These are phyloP conservation scores for Cenchrus purpureus DNA, from an alignment of 176 grass and related monocot species.

Conservation along the genomic window DNA sequence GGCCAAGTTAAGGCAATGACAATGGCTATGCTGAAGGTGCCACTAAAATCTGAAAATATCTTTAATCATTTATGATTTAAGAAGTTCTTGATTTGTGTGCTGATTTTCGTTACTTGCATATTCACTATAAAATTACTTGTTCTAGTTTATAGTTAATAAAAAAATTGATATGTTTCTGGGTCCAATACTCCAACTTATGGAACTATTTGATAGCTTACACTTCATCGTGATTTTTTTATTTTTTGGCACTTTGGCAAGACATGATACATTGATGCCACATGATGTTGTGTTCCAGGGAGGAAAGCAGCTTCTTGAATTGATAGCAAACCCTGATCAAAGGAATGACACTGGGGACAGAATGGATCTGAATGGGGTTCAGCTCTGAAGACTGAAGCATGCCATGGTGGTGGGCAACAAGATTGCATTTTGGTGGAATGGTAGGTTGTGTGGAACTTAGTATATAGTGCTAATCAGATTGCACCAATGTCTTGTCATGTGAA, in stretches of 20 bases:
- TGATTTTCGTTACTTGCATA: slow-evolving; percentile 11
- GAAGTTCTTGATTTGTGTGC: not conserved
- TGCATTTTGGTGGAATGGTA: slow-evolving; percentile 7
- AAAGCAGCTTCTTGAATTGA: not conserved
- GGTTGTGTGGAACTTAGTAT: not conserved
- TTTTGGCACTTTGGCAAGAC: not conserved
- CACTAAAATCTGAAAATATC: not conserved
- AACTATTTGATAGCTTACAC: not conserved
- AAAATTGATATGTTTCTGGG: not conserved
- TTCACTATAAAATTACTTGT: not conserved
- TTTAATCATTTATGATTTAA: not conserved
- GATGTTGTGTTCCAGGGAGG: slow-evolving; percentile 18
- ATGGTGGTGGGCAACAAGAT: not conserved
- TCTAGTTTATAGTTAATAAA: not conserved
- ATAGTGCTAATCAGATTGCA: not conserved
- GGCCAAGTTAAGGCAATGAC: not conserved
- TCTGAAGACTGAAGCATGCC: not conserved
- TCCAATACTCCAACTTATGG: not conserved
- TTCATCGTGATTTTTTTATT: not conserved
- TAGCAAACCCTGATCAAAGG: slow-evolving; percentile 3
- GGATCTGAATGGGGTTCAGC: not conserved
- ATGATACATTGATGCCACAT: not conserved
- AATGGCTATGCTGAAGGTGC: not conserved
- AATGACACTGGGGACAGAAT: not conserved
- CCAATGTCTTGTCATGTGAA: not conserved